Evolutionary conservation across 2,329 filamentous ascomycete species (phyloP).

Genomic region (Calonectria pauciramosa): DNA sequence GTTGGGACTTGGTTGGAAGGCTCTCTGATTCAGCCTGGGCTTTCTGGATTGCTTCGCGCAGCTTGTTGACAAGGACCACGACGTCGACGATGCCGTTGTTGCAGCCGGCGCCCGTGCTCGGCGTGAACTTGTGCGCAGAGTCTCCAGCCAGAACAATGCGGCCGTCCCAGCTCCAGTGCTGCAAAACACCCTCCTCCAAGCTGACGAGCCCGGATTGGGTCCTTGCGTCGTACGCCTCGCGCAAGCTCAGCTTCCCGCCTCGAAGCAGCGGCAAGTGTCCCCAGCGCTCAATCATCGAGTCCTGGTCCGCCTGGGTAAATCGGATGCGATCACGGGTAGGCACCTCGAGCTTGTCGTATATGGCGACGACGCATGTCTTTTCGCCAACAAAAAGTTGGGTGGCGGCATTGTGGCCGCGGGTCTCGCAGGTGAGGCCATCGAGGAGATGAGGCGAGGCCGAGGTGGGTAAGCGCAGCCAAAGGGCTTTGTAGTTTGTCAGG

Average conservation of each 20-base stretch:
- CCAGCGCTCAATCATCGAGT: slow-evolving; percentile 33
- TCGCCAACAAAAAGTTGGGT: slow-evolving; percentile 38
- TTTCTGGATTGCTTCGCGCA: slow-evolving; percentile 29
- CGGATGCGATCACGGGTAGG: slow-evolving; percentile 33
- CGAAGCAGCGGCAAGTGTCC: slow-evolving; percentile 34
- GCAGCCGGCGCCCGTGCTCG: slow-evolving; percentile 51
- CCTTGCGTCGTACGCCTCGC: slow-evolving; percentile 46
- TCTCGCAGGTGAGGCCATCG: slow-evolving; percentile 47
- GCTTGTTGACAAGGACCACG: slow-evolving; percentile 46
- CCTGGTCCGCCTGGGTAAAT: slow-evolving; percentile 33
- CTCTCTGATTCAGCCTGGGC: not conserved
- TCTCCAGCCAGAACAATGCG: slow-evolving; percentile 54
- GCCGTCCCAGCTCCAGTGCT: slow-evolving; percentile 52
- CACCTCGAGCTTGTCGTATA: slow-evolving; percentile 37
- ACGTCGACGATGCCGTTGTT: slow-evolving; percentile 54
- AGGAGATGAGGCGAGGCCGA: slow-evolving; percentile 13
- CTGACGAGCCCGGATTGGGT: slow-evolving; percentile 47
- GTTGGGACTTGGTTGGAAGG: not conserved
- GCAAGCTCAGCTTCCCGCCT: slow-evolving; percentile 43
- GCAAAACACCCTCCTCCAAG: slow-evolving; percentile 54
- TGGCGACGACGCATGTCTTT: slow-evolving; percentile 28
- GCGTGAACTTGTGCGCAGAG: slow-evolving; percentile 54
- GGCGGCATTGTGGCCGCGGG: slow-evolving; percentile 40
- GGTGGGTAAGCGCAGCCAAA: slow-evolving; percentile 52
- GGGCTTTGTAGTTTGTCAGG: slow-evolving; percentile 47